These are phyloP conservation scores for Breviolum minutum DNA, from an alignment of 73 alveolate species.

Conservation along the genomic window DNA sequence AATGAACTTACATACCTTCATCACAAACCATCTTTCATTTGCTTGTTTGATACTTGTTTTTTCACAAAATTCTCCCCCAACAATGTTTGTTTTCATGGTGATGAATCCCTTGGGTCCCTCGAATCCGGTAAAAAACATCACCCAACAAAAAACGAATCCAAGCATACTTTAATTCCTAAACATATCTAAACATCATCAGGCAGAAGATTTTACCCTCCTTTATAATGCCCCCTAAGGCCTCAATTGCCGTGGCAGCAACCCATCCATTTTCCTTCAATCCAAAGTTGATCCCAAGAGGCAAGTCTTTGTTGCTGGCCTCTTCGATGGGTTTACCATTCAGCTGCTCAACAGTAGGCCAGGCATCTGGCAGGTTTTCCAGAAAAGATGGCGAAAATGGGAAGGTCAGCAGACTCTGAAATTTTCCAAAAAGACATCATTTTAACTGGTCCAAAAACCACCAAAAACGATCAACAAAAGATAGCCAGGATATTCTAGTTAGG, in stretches of 20 bases:
- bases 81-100: no score
- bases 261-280: not conserved
- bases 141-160: not conserved
- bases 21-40: no score
- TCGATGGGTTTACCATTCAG: not conserved
- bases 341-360: not conserved
- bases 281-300: not conserved
- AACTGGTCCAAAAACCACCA: no score
- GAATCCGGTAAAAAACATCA: no score
- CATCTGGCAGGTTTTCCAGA: not conserved
- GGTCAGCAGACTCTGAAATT: no score
- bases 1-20: no score
- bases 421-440: no score
- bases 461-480: no score
- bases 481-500: no score
- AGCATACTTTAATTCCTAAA: not conserved
- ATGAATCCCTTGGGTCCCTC: no score
- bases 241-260: not conserved
- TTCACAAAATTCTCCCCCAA: no score
- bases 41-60: no score
- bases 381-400: not conserved
- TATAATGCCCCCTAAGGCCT: not conserved
- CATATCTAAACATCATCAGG: not conserved
- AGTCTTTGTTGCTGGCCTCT: constrained; percentile 3
- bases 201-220: not conserved